Base-by-base conservation (phyloP, 495 filamentous ascomycete species). In the Thozetella sp. region DNA sequence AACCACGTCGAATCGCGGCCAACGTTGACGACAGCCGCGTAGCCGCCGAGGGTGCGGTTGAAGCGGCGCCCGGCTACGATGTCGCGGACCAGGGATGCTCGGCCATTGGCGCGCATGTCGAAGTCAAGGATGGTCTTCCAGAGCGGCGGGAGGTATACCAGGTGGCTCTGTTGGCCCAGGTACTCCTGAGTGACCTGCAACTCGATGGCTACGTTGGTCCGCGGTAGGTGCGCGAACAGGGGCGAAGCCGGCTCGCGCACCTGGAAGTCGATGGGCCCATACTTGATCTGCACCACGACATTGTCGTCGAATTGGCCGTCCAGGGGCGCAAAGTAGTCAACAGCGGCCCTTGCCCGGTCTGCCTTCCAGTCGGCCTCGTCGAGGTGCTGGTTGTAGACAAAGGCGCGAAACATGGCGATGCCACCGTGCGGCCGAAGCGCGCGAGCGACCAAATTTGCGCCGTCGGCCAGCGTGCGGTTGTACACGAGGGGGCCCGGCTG, bases 211-310 rank as follows among this genome's bases (percentile, higher is more conserved):
- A 76, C 73, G 54, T 72, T 79, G 0, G 88, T 90, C 24, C 86
- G 71, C 46, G 64, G 67, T 10, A 90, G 62, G 63, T 89, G 80
- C n/a, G 86, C 81, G 59, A 92, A 90, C 12, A 92, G 72, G 0
- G 89, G 88, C n/a, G 86, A 90, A 0, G 76, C 63, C 1, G 89
- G 85, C 71, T 92, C 89, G 37, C 88, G 85, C 23, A 90, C 86
- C 65, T 92, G 89, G 74, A 92, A 92, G 68, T 92, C 89, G 63
- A 91, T 90, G 0, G 88, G 87, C 0, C 89, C 89, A 59, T 84
- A 88, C 72, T 92, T 92, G 68, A 91, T 87, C 61, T 92, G 89
- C 4, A 91, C 75, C 0, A 90, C 78, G 0, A 90, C 87, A 62
- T 91, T 92, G 55, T 88, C 83, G 23, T 86, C 83, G 51, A 92